phyloP scores from a whole-genome alignment of 306 rosid species.

The Coriaria nepalensis region DNA sequence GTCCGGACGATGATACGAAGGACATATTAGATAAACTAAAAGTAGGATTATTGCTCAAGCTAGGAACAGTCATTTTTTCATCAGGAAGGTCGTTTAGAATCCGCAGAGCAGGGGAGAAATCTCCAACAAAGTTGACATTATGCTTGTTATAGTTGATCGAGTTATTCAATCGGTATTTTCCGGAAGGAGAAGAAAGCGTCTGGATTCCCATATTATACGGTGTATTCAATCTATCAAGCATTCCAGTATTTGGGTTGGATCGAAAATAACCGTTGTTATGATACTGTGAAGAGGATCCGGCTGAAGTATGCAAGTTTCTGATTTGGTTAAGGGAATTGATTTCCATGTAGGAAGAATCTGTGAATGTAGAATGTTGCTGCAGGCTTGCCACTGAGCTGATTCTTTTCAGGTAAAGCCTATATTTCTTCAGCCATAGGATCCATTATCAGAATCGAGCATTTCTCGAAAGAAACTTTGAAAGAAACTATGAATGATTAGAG shows the following conservation, averaged over 20 bases:
- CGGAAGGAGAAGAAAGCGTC: constrained; percentile 44
- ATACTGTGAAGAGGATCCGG: constrained; percentile 43
- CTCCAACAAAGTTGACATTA: constrained; percentile 22
- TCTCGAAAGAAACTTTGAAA: constrained; percentile 2
- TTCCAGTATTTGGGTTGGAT: constrained; percentile 54
- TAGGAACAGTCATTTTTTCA: constrained; percentile 21
- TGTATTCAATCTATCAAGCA: constrained; percentile 61
- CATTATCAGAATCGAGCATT: constrained; percentile 1
- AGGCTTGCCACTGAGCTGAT: constrained; percentile 76
- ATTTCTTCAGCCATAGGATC: constrained; percentile 54
- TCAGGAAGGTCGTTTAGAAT: constrained; percentile 32
- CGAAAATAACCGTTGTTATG: constrained; percentile 31
- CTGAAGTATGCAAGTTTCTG: constrained; percentile 38
- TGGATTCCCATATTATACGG: constrained; percentile 48
- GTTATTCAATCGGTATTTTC: constrained; percentile 49
- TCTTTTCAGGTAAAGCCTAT: constrained; percentile 83
- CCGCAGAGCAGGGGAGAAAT: constrained; percentile 17
- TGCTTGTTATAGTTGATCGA: constrained; percentile 30
- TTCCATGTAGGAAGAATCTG: constrained; percentile 65
- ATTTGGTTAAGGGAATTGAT: constrained; percentile 42
- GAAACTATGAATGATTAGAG: constrained; percentile 10
- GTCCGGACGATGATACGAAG: constrained; percentile 23
- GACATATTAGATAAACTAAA: constrained; percentile 25
- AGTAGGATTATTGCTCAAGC: constrained; percentile 21
- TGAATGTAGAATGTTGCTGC: constrained; percentile 69